Evolutionary conservation across 331 rosid species (phyloP).

Genomic region (Pyracantha coccinea): DNA sequence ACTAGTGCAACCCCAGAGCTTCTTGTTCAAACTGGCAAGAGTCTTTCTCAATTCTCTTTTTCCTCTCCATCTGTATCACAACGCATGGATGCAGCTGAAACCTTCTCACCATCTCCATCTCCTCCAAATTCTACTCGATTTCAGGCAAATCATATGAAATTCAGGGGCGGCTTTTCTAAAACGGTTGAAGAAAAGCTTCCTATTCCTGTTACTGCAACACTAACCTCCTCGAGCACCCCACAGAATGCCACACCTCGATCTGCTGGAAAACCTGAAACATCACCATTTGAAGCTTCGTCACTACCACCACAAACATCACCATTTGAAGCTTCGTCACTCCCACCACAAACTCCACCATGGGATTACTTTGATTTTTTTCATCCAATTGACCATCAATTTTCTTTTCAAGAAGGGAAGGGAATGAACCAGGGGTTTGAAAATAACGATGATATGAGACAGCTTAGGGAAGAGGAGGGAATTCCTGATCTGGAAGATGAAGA

Average conservation of each 20-base stretch:
- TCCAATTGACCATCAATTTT: conserved; percentile 60
- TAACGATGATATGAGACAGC: conserved; percentile 35
- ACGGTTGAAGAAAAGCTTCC: conserved; percentile 65
- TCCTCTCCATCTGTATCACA: conserved; percentile 62
- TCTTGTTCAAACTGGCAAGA: conserved; percentile 55
- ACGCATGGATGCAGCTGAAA: conserved; percentile 31
- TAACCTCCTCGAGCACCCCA: conserved; percentile 51
- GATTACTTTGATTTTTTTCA: conserved; percentile 84
- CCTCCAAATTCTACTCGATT: conserved; percentile 54
- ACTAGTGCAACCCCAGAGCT: conserved; percentile 67
- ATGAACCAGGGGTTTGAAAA: conserved; percentile 34
- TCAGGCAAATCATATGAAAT: conserved; percentile 64
- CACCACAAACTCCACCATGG: conserved; percentile 62
- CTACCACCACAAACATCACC: conserved; percentile 2
- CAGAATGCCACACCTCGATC: conserved; percentile 29
- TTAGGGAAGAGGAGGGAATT: conserved; percentile 66
- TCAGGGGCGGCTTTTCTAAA: conserved; percentile 37
- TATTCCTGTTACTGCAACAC: conserved; percentile 43
- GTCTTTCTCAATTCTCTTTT: conserved; percentile 54
- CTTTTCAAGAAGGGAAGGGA: conserved; percentile 59
- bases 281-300: no score
- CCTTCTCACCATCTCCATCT: conserved; percentile 43
- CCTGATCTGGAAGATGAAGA: conserved; percentile 67
- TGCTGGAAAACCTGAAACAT: conserved; percentile 27
- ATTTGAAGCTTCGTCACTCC: conserved; percentile 48